These are phyloP conservation scores for Globisporangium spinosum DNA, from an alignment of 352 stramenopile species.

Conservation along the genomic window DNA sequence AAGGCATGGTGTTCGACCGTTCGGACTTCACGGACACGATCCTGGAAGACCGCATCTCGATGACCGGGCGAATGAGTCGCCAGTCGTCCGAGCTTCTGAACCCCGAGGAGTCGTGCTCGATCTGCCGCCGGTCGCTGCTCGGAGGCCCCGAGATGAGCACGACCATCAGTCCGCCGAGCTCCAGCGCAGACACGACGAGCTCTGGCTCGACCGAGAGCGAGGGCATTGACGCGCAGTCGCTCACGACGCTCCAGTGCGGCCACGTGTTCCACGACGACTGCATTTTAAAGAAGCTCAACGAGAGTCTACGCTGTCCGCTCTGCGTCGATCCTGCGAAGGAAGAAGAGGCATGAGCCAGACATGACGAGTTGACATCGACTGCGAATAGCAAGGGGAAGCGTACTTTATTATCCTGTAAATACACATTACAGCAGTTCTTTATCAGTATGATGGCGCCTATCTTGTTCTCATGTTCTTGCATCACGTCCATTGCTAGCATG, in stretches of 20 bases:
- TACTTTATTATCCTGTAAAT: constrained; percentile 13
- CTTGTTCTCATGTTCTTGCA: not conserved
- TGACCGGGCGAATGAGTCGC: constrained; percentile 18
- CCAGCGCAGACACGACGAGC: constrained; percentile 20
- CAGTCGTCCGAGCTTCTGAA: constrained; percentile 18
- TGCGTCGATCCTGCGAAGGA: constrained; percentile 24
- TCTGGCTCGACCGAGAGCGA: constrained; percentile 22
- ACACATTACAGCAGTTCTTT: not conserved
- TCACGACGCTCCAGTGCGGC: constrained; percentile 76
- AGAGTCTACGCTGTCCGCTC: constrained; percentile 59
- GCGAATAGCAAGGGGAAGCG: not conserved
- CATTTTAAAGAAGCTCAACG: constrained; percentile 81
- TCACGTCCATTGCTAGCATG: not conserved
- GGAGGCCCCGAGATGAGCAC: constrained; percentile 22
- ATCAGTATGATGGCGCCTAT: not conserved
- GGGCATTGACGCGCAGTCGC: constrained; percentile 34
- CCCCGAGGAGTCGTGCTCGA: constrained; percentile 43
- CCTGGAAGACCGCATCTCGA: constrained; percentile 52
- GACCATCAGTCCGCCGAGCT: constrained; percentile 34
- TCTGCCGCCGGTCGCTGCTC: constrained; percentile 47
- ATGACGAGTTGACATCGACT: not conserved
- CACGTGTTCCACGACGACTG: constrained; percentile 88
- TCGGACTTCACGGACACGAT: constrained; percentile 56
- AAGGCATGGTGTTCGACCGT: constrained; percentile 78
- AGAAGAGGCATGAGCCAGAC: not conserved